Base-by-base conservation (phyloP, 2,329 filamentous ascomycete genomes). In the Coniella vitis region DNA sequence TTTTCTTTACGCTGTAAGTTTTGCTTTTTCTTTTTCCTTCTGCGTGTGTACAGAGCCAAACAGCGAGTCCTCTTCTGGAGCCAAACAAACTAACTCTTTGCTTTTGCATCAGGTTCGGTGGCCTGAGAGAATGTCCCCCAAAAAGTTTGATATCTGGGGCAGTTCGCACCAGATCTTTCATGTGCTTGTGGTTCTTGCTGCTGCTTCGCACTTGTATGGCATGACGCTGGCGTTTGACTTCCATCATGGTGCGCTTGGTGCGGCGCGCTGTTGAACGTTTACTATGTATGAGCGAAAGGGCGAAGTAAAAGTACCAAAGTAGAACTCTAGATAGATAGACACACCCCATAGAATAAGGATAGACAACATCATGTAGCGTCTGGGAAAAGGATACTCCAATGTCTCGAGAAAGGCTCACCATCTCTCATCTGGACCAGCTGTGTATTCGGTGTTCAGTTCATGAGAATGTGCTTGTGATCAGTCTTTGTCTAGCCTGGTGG, bases 141-240 rank as follows among this genome's bases (percentile, higher is more conserved):
- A 89, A 1, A 72, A 66, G 7, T 96, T 91, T 61, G 93, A 98
- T 67, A 87, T 96, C 45, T 87, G 87, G 79, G 91, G 93, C 34
- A 90, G 84, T 63, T 95, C 89, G 17, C 93, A 98, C 67, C 93
- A 98, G 69, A 86, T 98, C 55, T 98, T 98, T 65, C 93, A 98
- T 69, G 72, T 95, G 35, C 76, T 93, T 55, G 90, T 98, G 22
- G 73, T 97, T 14, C 66, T 90, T 53, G 93, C 93, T 0, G 91
- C 89, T 0, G 76, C 79, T 1, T 79, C 85, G 20, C 93, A 98
- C 71, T 71, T 97, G 52, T 83, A 82, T 45, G 90, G 87, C 42
- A 76, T 97, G 68, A 63, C 87, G 25, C 85, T 81, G 65, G 90
- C 90, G 4, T 95, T 96, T 68, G 87, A 95, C 66, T 84, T 87